These are phyloP conservation scores for Phytophthora litchii DNA, from an alignment of 352 stramenopile genomes.

Conservation along the genomic window DNA sequence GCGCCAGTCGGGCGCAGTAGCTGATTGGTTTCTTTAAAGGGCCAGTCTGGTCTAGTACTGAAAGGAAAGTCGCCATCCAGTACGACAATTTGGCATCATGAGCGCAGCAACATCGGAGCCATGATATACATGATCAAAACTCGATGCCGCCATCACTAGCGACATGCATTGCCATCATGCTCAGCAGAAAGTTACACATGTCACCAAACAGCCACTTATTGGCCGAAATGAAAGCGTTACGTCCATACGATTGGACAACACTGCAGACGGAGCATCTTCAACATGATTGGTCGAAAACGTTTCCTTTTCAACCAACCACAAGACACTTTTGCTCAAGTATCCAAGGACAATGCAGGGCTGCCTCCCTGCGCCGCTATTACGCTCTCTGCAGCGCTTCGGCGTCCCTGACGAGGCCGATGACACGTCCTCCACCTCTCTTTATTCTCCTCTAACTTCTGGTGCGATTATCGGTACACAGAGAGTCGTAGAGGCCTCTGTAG, in stretches of 20 bases:
- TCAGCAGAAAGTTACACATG: conserved; percentile 3
- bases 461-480: conserved; percentile 30
- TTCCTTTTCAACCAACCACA: conserved; percentile 17
- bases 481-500: conserved; percentile 3
- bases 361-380: conserved; percentile 41
- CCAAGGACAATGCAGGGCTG: conserved; percentile 22
- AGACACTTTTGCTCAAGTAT: not conserved
- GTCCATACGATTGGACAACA: conserved; percentile 12
- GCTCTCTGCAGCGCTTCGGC: conserved; percentile 43
- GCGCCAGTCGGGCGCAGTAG: conserved; percentile 7
- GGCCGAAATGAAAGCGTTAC: conserved; percentile 10
- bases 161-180: conserved; percentile 3
- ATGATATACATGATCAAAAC: not conserved
- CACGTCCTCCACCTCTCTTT: conserved; percentile 1
- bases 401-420: conserved; percentile 17
- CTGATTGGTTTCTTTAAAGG: conserved; percentile 9
- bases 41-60: conserved; percentile 7
- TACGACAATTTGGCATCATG: not conserved
- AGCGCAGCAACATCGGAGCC: not conserved
- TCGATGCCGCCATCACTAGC: not conserved
- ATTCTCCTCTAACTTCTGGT: conserved; percentile 19
- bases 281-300: conserved; percentile 10
- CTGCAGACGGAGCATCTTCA: too few relatives aligned
- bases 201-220: conserved; percentile 9
- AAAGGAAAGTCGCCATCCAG: conserved; percentile 17